Base-by-base conservation (phyloP, 2,329 filamentous ascomycete genomes). In the Alternaria triticina region DNA sequence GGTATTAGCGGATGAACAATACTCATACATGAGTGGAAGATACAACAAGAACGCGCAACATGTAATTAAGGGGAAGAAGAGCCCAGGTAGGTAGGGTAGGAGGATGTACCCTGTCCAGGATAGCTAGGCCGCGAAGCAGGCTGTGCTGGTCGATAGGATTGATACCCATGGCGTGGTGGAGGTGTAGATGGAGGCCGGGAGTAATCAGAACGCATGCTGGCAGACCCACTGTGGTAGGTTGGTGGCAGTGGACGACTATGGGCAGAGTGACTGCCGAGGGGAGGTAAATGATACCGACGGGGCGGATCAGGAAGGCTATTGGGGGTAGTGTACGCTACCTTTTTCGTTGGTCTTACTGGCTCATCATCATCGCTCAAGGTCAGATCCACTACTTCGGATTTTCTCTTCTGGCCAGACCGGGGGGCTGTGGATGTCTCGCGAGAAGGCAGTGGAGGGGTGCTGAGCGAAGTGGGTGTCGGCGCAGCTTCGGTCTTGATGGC, bases 361-460 rank as follows among this genome's bases (percentile, higher is more conserved):
- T 84, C 83, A 49, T 84, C 83, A 57, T 84, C 82, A 46, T 84
- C 83, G 65, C 80, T 82, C 50, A 84, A 67, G 1, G 83, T 85
- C 71, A 85, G 74, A 66, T 85, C 83, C 56, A 86, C 83, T 25
- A 85, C 82, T 56, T 83, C 82, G 12, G 81, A 79, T 28, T 78
- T 77, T 36, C 83, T 77, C 71, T 85, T 86, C 59, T 75, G 78
- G 25, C 79, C 77, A 13, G 75, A 76, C 23, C 77, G 70, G 7
- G 77, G 71, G 49, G 75, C 73, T 57, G 73, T 70, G 54, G 77
- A 70, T 20, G 78, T 64, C 63, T 84, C 83, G 49, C 83, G 76
- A 12, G 83, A 84, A 12, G 81, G 82, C 13, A 83, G 65, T 5
- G 83, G 83, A 15, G 83, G 83, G 13, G 83, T 85, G 57, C 79